Percentiles rank a stretch among this genome's conserved stretches.
Conservation (phyloP, 129 eudicot species). For the Cynara cardunculus region DNA sequence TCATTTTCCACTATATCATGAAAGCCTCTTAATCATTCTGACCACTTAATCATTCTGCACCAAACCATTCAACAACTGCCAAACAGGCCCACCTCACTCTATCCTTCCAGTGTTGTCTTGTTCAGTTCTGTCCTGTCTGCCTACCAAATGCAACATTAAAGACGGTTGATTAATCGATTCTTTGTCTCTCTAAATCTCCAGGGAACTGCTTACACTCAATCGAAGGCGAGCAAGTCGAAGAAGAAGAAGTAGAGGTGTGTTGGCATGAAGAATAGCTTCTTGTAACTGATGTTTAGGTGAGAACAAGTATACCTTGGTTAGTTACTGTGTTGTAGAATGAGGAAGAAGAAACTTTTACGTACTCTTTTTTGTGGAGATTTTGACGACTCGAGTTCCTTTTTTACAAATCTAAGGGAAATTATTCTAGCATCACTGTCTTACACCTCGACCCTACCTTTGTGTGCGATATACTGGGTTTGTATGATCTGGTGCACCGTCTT, state of each 20-base stretch:
- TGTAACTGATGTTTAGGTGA: conserved; percentile 32
- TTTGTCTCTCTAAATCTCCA: conserved; percentile 1
- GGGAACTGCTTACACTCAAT: conserved; percentile 89
- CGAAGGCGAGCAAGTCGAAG: conserved; percentile 69
- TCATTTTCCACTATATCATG: too few species aligned
- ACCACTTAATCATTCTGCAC: too few species aligned
- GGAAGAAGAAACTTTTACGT: conserved; percentile 11
- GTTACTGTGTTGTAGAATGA: conserved; percentile 9
- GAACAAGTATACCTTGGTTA: conserved; percentile 16
- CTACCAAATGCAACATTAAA: not conserved
- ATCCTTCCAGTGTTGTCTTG: not conserved
- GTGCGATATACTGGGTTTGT: not conserved
- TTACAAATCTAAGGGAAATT: not conserved
- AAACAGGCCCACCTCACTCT: not conserved
- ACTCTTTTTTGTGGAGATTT: conserved; percentile 15
- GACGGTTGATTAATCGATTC: conserved; percentile 3
- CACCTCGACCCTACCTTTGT: not conserved
- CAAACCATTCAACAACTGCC: too few species aligned
- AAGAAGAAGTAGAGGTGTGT: conserved; percentile 70
- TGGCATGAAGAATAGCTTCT: not conserved
- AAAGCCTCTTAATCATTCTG: too few species aligned
- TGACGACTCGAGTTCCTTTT: conserved; percentile 8
- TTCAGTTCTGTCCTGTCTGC: not conserved
- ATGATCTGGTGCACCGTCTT: not conserved
- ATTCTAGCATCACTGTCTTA: not conserved